These are phyloP conservation scores for Talaromyces verruculosus DNA, from an alignment of 2,329 filamentous ascomycete genomes.

Conservation along the genomic window DNA sequence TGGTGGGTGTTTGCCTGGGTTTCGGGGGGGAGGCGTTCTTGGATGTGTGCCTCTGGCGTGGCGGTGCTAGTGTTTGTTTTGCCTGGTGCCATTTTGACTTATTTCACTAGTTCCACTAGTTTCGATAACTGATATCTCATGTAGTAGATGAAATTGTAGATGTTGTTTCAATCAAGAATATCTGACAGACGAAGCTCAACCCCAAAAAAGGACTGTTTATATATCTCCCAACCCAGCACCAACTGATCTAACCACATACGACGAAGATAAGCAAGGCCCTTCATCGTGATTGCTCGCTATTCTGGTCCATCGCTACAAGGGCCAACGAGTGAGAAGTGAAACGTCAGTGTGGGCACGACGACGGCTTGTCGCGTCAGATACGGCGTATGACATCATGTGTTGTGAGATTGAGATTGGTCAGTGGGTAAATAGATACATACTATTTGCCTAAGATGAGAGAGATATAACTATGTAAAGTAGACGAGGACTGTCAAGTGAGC, in stretches of 20 bases:
- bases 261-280: not conserved
- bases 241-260: not conserved
- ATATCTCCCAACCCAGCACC: not conserved
- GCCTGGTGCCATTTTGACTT: conserved; percentile 3
- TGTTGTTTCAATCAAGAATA: not conserved
- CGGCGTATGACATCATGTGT: conserved; percentile 1
- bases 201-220: not conserved
- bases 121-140: not conserved
- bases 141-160: not conserved
- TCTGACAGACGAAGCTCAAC: not conserved
- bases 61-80: not conserved
- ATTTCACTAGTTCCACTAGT: not conserved
- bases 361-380: not conserved
- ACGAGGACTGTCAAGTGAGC: not conserved
- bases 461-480: not conserved
- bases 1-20: conserved; percentile 28
- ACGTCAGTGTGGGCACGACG: not conserved
- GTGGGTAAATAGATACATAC: not conserved
- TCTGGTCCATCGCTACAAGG: not conserved
- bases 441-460: not conserved
- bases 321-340: not conserved
- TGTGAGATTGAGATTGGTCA: not conserved
- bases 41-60: conserved; percentile 29
- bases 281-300: conserved; percentile 4
- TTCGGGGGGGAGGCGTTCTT: conserved; percentile 30